Conservation (phyloP, 2,329 filamentous ascomycete species). For the Penicillium sp. region DNA sequence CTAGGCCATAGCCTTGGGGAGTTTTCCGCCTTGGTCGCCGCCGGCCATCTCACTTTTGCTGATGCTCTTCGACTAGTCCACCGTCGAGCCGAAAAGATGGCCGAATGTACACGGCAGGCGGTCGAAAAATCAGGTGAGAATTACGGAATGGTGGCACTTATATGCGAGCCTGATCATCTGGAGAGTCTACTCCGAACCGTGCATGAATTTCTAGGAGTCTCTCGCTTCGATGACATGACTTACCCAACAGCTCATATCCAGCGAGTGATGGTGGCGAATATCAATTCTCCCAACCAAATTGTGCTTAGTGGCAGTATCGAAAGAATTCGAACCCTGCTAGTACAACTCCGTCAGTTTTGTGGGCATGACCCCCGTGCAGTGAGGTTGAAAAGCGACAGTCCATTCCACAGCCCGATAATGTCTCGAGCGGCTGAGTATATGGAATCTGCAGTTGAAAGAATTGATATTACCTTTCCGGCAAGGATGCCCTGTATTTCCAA, state of each 20-base stretch:
- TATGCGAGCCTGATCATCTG: conserved; percentile 80
- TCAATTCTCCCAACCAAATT: conserved; percentile 95
- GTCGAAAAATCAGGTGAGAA: conserved; percentile 68
- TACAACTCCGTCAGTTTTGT: conserved; percentile 82
- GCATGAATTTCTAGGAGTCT: conserved; percentile 67
- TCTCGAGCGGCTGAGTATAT: conserved; percentile 74
- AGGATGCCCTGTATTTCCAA: conserved; percentile 79
- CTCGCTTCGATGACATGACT: conserved; percentile 64
- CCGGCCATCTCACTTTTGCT: conserved; percentile 71
- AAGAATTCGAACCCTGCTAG: conserved; percentile 74
- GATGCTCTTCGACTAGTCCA: conserved; percentile 77
- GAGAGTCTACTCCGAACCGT: conserved; percentile 67
- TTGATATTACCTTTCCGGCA: conserved; percentile 70
- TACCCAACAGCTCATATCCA: conserved; percentile 71
- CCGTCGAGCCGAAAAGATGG: conserved; percentile 78
- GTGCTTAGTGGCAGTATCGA: conserved; percentile 85
- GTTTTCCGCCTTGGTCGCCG: conserved; percentile 84
- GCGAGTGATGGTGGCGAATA: conserved; percentile 86
- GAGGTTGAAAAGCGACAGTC: conserved; percentile 78
- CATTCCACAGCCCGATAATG: conserved; percentile 93
- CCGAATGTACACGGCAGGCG: conserved; percentile 67
- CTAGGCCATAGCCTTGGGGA: conserved; percentile 90
- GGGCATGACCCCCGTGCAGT: conserved; percentile 90
- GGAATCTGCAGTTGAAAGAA: conserved; percentile 62
- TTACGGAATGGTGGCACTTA: conserved; percentile 90